Percentiles rank a stretch among this genome's conserved stretches.
phyloP scores from a whole-genome alignment of 2,329 filamentous ascomycete species.

The Raffaelea ambrosiae region DNA sequence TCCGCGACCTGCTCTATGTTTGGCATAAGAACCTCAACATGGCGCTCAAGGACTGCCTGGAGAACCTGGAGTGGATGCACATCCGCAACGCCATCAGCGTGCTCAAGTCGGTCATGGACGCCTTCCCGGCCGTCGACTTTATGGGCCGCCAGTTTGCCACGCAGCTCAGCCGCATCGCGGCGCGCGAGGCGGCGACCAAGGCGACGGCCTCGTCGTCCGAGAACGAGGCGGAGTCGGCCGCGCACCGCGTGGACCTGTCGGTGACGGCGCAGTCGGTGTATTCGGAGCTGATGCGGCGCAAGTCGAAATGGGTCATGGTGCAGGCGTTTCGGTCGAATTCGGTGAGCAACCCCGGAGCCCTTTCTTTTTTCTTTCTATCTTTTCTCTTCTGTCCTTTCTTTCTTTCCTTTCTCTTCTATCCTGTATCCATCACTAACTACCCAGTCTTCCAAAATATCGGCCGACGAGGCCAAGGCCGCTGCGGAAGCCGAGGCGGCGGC shows the following conservation, averaged over 20 bases:
- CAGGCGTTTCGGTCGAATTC: conserved; percentile 62
- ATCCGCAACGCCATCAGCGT: conserved; percentile 92
- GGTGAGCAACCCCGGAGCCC: conserved; percentile 35
- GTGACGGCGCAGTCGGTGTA: conserved; percentile 64
- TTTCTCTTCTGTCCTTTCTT: neutral
- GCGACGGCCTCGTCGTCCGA: conserved; percentile 14
- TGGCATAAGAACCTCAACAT: conserved; percentile 81
- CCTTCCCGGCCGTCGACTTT: conserved; percentile 84
- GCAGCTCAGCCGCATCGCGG: conserved; percentile 57
- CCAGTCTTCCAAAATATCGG: conserved; percentile 5
- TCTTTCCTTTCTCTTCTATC: conserved; percentile 1
- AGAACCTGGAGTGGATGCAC: conserved; percentile 88
- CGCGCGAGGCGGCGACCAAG: conserved; percentile 48
- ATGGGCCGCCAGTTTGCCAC: conserved; percentile 63
- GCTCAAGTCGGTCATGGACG: conserved; percentile 68
- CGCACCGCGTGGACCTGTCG: conserved; percentile 63
- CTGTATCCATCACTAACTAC: too few relatives aligned
- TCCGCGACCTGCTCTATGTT: conserved; percentile 74
- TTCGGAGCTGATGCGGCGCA: conserved; percentile 59
- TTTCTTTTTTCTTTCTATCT: too few relatives aligned
- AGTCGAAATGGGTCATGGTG: conserved; percentile 63
- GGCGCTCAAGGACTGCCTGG: conserved; percentile 74
- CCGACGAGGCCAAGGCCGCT: conserved; percentile 9
- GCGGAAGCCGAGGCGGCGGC: conserved; percentile 14
- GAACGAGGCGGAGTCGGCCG: conserved; percentile 28